Conservation (phyloP, 2,329 filamentous ascomycete species). For the Apiospora malaysiana region DNA sequence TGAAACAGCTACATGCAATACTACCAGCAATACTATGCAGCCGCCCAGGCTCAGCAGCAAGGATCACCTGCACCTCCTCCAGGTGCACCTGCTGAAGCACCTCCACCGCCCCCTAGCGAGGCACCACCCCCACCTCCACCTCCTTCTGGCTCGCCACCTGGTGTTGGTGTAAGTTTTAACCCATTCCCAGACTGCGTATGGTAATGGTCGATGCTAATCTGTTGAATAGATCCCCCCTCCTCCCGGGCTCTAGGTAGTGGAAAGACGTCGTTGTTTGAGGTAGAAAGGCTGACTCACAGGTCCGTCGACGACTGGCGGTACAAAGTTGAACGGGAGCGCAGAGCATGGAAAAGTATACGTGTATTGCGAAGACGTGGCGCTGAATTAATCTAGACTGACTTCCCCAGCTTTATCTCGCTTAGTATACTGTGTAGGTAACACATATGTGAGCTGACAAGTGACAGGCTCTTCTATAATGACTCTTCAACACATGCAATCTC, state of each 20-base stretch:
- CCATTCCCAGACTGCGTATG: conserved; percentile 48
- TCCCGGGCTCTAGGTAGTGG: conserved; percentile 52
- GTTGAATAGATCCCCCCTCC: conserved; percentile 57
- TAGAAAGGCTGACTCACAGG: conserved; percentile 18
- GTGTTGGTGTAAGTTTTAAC: conserved; percentile 61
- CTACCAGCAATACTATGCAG: conserved; percentile 74
- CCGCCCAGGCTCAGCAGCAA: conserved; percentile 56
- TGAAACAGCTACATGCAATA: conserved; percentile 65
- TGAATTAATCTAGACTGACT: conserved; percentile 15
- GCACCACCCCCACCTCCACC: conserved; percentile 63
- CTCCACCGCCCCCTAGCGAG: conserved; percentile 64
- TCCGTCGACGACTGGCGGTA: conserved; percentile 8
- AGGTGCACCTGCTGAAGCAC: conserved; percentile 55
- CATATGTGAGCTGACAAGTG: conserved; percentile 11
- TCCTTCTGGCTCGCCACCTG: conserved; percentile 58
- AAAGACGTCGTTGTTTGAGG: conserved; percentile 21
- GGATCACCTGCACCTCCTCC: conserved; percentile 51
- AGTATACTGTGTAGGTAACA: conserved; percentile 19
- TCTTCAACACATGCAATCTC: neutral
- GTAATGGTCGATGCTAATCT: conserved; percentile 28
- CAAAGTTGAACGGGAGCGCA: conserved; percentile 13
- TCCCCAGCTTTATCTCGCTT: conserved; percentile 2
- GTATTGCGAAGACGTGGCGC: conserved; percentile 12
- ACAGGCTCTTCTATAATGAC: conserved; percentile 13
- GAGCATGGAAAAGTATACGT: conserved; percentile 17